These are phyloP conservation scores for Trichoderma sp. DNA, from an alignment of 2,329 filamentous ascomycete genomes.

Conservation along the genomic window DNA sequence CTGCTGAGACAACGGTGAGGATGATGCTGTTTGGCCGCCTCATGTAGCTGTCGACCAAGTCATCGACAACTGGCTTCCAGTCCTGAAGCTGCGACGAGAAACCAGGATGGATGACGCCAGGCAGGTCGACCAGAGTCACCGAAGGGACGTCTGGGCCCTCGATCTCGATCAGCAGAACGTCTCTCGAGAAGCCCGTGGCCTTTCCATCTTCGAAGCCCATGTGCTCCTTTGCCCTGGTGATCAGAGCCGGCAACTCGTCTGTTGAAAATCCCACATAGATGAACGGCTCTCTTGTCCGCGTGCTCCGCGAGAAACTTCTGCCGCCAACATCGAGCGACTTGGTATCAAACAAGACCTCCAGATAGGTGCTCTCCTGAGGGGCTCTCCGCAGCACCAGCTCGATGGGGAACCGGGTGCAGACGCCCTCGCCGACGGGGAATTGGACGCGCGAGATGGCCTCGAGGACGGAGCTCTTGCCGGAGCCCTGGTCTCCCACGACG, in stretches of 20 bases:
- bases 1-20: slow-evolving; percentile 58
- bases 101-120: slow-evolving; percentile 55
- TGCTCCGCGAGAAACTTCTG: background rate
- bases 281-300: slow-evolving; percentile 33
- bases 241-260: slow-evolving; percentile 38
- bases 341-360: slow-evolving; percentile 38
- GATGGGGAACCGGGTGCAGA: slow-evolving; percentile 65
- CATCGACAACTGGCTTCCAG: slow-evolving; percentile 47
- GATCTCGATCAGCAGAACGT: slow-evolving; percentile 52
- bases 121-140: slow-evolving; percentile 61
- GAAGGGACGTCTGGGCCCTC: slow-evolving; percentile 50
- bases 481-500: slow-evolving; percentile 63
- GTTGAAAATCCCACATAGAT: slow-evolving; percentile 20
- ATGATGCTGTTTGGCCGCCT: slow-evolving; percentile 58
- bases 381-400: slow-evolving; percentile 59
- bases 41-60: slow-evolving; percentile 59
- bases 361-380: slow-evolving; percentile 36
- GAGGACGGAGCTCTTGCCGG: slow-evolving; percentile 65
- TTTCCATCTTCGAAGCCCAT: slow-evolving; percentile 52
- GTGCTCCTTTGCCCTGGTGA: slow-evolving; percentile 43
- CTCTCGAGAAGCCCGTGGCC: slow-evolving; percentile 45
- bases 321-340: slow-evolving; percentile 26
- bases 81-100: slow-evolving; percentile 48
- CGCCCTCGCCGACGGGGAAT: slow-evolving; percentile 59
- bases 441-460: slow-evolving; percentile 64